Base-by-base conservation (phyloP, 2,329 filamentous ascomycete species). In the Diplodia corticola region DNA sequence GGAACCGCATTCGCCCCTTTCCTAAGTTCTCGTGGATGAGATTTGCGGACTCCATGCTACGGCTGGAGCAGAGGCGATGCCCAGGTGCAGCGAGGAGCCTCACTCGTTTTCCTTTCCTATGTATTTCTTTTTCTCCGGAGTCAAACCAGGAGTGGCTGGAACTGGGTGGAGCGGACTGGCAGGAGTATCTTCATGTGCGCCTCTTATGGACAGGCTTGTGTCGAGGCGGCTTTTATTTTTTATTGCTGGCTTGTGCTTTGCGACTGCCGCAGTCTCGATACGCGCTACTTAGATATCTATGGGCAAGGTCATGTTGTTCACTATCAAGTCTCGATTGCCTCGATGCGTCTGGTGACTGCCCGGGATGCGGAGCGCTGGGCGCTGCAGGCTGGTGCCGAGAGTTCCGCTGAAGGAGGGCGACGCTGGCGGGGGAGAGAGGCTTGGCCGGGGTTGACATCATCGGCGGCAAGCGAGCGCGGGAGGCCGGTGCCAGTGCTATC, bases 131-230 rank as follows among this genome's bases (percentile, higher is more conserved):
- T 54, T 37, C 35, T 37, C 12, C 35, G 63, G 63, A 64, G 63
- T 64, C 46, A 46, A 57, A 48, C 5, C 37, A 55, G 63, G 63
- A 54, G 63, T 20, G 57, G 35, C n/a, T 12, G 63, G 51, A 46
- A 46, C 37, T 24, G 50, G 50, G 40, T 26, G 55, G 40, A 60
- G 40, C 17, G 49, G 60, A 28, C 48, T 24, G 60, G 60, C 33
- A 53, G 35, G 63, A 55, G 50, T 55, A 64, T 35, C 57, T 55
- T 17, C 35, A 35, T 37, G 26, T 30, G 51, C 63, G 33, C 63
- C 60, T 64, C 63, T 64, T 64, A 64, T 15, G 63, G 63, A 64
- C 63, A 48, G 51, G 63, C 50, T 54, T 48, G 50, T 53, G 61
- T 64, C 63, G 63, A 64, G 63, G 63, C 50, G 51, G 50, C 50